Conservation (phyloP, 768 basidiomycete genomes). For the Amanita pallidorosea region DNA sequence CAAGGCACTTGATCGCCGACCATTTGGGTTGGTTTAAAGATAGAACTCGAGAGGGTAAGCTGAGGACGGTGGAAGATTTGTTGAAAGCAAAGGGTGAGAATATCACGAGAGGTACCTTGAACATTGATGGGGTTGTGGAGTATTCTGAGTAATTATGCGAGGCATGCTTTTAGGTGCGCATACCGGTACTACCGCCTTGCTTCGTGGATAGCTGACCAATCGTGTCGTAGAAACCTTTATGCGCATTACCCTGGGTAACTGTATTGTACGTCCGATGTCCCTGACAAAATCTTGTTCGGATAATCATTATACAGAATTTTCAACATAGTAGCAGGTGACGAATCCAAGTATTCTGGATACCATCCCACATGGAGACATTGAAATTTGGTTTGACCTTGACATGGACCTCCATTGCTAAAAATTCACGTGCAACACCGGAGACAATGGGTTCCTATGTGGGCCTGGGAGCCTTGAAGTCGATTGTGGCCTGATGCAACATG, state of each 20-base stretch:
- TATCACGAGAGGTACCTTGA: constrained; percentile 42
- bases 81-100: constrained; percentile 70
- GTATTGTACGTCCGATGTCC: no score
- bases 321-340: no score
- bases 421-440: no score
- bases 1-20: constrained; percentile 79
- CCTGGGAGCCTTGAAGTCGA: no score
- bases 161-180: not conserved
- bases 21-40: constrained; percentile 92
- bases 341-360: no score
- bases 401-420: no score
- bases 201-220: not conserved
- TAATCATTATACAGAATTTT: no score
- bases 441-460: no score
- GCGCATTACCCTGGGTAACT: not conserved
- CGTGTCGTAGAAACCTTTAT: not conserved
- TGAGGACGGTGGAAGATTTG: constrained; percentile 77
- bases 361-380: no score
- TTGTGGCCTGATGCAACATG: no score
- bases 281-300: no score
- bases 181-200: not conserved
- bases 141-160: constrained; percentile 15
- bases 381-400: no score
- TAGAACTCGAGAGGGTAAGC: constrained; percentile 56
- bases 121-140: constrained; percentile 45